These are phyloP conservation scores for Geranium brycei DNA, from an alignment of 345 rosid genomes.

Conservation along the genomic window DNA sequence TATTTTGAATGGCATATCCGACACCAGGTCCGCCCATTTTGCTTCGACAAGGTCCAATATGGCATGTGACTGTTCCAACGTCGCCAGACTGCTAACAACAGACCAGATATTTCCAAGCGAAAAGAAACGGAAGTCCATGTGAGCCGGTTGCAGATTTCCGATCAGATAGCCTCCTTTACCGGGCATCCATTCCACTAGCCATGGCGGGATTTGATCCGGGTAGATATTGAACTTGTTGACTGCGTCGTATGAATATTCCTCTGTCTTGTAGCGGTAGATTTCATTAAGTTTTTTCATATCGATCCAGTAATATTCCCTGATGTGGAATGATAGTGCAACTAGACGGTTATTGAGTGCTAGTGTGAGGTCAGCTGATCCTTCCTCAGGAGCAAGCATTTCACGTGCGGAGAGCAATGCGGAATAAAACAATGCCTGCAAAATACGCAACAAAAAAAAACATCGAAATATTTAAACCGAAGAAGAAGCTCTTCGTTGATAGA, in stretches of 20 bases:
- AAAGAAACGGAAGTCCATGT: slow-evolving; percentile 93
- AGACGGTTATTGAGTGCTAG: slow-evolving; percentile 74
- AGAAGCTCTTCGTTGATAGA: not conserved
- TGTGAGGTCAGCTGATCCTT: slow-evolving; percentile 67
- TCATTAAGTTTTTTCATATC: slow-evolving; percentile 68
- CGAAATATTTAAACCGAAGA: not conserved
- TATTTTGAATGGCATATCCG: slow-evolving; percentile 76
- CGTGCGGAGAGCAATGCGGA: slow-evolving; percentile 74
- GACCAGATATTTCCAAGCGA: slow-evolving; percentile 87
- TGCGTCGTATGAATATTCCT: slow-evolving; percentile 80
- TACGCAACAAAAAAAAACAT: slow-evolving; percentile 1
- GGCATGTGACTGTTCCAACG: slow-evolving; percentile 69
- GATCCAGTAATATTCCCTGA: slow-evolving; percentile 79
- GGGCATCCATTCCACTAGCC: slow-evolving; percentile 85
- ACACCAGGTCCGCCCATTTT: slow-evolving; percentile 71
- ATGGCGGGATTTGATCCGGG: slow-evolving; percentile 82
- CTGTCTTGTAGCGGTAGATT: slow-evolving; percentile 76
- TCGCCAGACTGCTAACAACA: slow-evolving; percentile 55
- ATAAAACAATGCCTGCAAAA: slow-evolving; percentile 62
- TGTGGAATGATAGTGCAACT: slow-evolving; percentile 77
- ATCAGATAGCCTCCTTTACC: slow-evolving; percentile 63
- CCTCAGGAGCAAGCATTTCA: slow-evolving; percentile 79
- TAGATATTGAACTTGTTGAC: slow-evolving; percentile 88
- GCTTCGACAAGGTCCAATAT: slow-evolving; percentile 74
- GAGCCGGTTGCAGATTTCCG: slow-evolving; percentile 91